These are phyloP conservation scores for Tylopilus intermedius DNA, from an alignment of 768 basidiomycete species.

Conservation along the genomic window DNA sequence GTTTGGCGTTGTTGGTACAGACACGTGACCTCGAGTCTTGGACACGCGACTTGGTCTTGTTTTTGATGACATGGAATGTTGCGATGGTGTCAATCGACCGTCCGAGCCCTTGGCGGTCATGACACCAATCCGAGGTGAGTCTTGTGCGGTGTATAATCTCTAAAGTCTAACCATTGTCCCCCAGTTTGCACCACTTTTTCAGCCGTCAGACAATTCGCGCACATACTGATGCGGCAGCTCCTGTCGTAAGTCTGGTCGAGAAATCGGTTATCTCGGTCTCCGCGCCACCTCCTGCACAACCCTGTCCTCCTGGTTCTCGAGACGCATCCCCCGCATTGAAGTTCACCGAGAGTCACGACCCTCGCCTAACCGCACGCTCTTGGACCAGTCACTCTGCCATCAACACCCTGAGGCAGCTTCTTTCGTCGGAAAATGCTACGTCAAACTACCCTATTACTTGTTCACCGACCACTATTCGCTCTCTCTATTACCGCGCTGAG, in stretches of 20 bases:
- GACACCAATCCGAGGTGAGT: slow-evolving; percentile 26
- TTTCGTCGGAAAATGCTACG: slow-evolving; percentile 13
- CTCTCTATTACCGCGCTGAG: slow-evolving; percentile 37
- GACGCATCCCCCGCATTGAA: background rate
- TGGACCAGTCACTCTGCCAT: slow-evolving; percentile 6
- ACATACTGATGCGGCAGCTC: background rate
- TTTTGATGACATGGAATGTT: slow-evolving; percentile 69
- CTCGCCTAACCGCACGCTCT: background rate
- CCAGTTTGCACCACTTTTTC: slow-evolving; percentile 5
- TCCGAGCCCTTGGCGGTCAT: slow-evolving; percentile 41
- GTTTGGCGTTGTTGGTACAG: slow-evolving; percentile 4
- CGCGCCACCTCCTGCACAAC: background rate
- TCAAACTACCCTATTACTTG: slow-evolving; percentile 9
- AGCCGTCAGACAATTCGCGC: background rate
- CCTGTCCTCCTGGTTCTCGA: background rate
- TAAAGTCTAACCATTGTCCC: background rate
- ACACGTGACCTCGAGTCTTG: slow-evolving; percentile 8
- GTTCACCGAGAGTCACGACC: background rate
- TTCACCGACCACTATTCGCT: slow-evolving; percentile 33
- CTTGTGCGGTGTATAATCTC: background rate
- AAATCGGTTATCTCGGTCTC: background rate
- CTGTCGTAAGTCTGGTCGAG: slow-evolving; percentile 1
- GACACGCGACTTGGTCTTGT: background rate
- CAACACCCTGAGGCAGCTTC: slow-evolving; percentile 9
- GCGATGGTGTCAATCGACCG: slow-evolving; percentile 61